Conservation (phyloP, 768 basidiomycete genomes). For the Amanita rimosa region DNA sequence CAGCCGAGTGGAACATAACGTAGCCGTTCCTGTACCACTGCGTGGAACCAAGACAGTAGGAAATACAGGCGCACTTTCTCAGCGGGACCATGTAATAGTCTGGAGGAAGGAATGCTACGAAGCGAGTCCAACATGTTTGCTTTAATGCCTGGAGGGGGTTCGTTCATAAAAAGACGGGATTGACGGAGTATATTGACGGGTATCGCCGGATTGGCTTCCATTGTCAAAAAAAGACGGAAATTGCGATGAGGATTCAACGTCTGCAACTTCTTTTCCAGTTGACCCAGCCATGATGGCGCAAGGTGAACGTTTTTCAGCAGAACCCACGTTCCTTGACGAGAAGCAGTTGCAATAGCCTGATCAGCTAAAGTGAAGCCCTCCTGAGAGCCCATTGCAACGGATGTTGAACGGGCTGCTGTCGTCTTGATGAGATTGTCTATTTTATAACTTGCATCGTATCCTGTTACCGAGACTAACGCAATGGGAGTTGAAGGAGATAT, state of each 20-base stretch:
- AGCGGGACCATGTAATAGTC: constrained; percentile 75
- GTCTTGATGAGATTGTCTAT: constrained; percentile 82
- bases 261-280: constrained; percentile 93
- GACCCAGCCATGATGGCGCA: constrained; percentile 90
- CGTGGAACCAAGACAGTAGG: constrained; percentile 98
- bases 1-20: constrained; percentile 95
- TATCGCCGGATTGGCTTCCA: constrained; percentile 93
- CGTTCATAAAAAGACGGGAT: constrained; percentile 96
- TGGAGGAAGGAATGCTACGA: constrained; percentile 55
- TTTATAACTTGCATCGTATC: constrained; percentile 97
- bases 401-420: constrained; percentile 65
- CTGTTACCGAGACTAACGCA: constrained; percentile 86
- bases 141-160: constrained; percentile 94
- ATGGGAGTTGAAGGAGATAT: constrained; percentile 74
- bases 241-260: constrained; percentile 79
- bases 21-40: constrained; percentile 91
- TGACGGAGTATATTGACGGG: constrained; percentile 95
- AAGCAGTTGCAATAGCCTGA: constrained; percentile 88
- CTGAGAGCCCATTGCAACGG: constrained; percentile 97
- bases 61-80: constrained; percentile 93
- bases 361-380: constrained; percentile 96
- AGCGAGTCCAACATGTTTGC: constrained; percentile 92
- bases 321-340: constrained; percentile 92
- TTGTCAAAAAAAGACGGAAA: constrained; percentile 96
- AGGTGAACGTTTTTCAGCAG: constrained; percentile 96